Percentiles rank a stretch among this genome's conserved stretches.
Evolutionary conservation across 2,329 filamentous ascomycete genomes (phyloP).

Genomic region (Aulographum hederae): DNA sequence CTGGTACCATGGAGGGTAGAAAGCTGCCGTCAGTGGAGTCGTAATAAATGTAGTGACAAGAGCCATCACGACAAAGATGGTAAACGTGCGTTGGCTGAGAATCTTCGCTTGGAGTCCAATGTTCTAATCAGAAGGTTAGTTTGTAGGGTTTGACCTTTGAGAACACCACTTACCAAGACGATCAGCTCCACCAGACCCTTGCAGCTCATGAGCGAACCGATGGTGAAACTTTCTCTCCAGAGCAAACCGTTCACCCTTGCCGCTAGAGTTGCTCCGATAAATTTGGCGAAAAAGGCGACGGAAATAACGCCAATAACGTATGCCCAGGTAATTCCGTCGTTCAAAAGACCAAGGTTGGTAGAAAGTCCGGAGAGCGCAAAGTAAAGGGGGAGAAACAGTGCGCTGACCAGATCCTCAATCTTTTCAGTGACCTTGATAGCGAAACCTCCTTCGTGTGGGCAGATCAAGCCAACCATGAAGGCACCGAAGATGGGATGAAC

Average conservation of each 20-base stretch:
- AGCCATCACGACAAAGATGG: slow-evolving; percentile 91
- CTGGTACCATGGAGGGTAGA: slow-evolving; percentile 67
- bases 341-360: slow-evolving; percentile 69
- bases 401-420: slow-evolving; percentile 75
- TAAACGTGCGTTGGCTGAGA: slow-evolving; percentile 65
- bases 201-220: slow-evolving; percentile 87
- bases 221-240: slow-evolving; percentile 79
- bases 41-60: slow-evolving; percentile 71
- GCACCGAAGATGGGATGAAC: slow-evolving; percentile 90
- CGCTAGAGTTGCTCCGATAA: slow-evolving; percentile 63
- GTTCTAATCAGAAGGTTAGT: slow-evolving; percentile 27
- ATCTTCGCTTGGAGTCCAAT: slow-evolving; percentile 75
- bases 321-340: slow-evolving; percentile 69
- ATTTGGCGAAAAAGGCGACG: slow-evolving; percentile 71
- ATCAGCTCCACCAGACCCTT: slow-evolving; percentile 92
- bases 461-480: slow-evolving; percentile 77
- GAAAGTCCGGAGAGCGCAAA: slow-evolving; percentile 83
- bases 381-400: slow-evolving; percentile 75
- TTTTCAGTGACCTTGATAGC: slow-evolving; percentile 86
- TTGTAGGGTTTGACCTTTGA: neutral
- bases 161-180: slow-evolving; percentile 47
- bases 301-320: slow-evolving; percentile 73
- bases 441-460: slow-evolving; percentile 77
- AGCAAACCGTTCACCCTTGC: slow-evolving; percentile 59
- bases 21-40: slow-evolving; percentile 51